A percentile compares a stretch with the other conserved stretches of the same genome.
These are phyloP conservation scores for Sarcodon aspratus DNA, from an alignment of 768 basidiomycete species.

Conservation along the genomic window DNA sequence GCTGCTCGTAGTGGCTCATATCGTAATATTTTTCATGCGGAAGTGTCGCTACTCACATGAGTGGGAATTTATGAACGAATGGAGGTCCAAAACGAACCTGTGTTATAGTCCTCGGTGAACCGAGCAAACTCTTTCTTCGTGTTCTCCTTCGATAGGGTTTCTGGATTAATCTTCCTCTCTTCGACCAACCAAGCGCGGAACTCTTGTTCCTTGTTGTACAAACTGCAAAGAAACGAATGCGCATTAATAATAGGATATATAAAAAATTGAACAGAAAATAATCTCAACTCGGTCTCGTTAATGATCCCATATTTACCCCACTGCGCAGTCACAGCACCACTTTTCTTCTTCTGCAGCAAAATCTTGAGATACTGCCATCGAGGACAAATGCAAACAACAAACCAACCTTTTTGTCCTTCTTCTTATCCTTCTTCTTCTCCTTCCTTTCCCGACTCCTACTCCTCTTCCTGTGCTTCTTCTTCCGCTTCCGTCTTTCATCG, in stretches of 20 bases:
- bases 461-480: constrained; percentile 32
- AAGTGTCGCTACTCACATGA: constrained; percentile 52
- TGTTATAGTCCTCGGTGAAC: constrained; percentile 80
- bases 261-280: constrained; percentile 16
- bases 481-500: constrained; percentile 20
- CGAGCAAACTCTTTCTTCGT: constrained; percentile 75
- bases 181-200: constrained; percentile 92
- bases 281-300: constrained; percentile 61
- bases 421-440: constrained; percentile 33
- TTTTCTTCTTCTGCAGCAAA: constrained; percentile 46
- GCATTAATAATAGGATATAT: not conserved
- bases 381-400: constrained; percentile 28
- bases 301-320: constrained; percentile 93
- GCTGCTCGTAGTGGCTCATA: constrained; percentile 73
- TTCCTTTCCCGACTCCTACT: constrained; percentile 27
- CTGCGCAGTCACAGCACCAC: constrained; percentile 42
- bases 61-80: not conserved
- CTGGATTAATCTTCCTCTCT: constrained; percentile 85
- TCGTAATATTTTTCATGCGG: constrained; percentile 95
- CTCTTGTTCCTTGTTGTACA: constrained; percentile 75
- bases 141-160: constrained; percentile 77
- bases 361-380: not conserved
- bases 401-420: constrained; percentile 62
- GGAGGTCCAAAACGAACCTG: constrained; percentile 31
- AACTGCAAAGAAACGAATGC: constrained; percentile 26